Evolutionary conservation across 192 early-diverging fungal species (phyloP).

Genomic region (Backusella mclennaniae): DNA sequence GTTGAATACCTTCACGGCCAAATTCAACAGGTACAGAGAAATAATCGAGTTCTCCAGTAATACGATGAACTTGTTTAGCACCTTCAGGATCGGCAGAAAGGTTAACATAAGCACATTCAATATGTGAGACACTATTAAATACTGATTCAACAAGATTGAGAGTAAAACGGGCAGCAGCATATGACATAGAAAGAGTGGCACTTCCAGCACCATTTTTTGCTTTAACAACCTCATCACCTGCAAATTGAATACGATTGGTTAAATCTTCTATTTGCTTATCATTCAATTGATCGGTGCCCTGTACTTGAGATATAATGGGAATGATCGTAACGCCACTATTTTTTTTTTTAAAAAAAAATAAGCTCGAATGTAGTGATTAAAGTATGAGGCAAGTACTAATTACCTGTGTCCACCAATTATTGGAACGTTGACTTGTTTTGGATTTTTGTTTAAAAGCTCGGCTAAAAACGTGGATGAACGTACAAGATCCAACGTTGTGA

Average conservation of each 20-base stretch:
- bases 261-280: constrained; percentile 87
- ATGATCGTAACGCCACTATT: constrained; percentile 93
- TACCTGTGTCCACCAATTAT: constrained; percentile 87
- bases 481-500: constrained; percentile 96
- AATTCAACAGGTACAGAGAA: constrained; percentile 81
- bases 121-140: constrained; percentile 72
- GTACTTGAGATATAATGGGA: constrained; percentile 86
- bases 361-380: too few species aligned
- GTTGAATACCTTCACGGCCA: constrained; percentile 81
- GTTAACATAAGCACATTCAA: constrained; percentile 85
- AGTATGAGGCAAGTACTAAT: too few species aligned
- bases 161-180: constrained; percentile 88
- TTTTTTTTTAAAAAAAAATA: too few species aligned
- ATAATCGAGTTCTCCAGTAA: constrained; percentile 60
- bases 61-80: constrained; percentile 65
- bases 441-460: constrained; percentile 72
- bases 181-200: constrained; percentile 90
- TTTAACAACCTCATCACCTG: constrained; percentile 99
- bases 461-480: constrained; percentile 94
- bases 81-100: constrained; percentile 82
- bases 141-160: constrained; percentile 82
- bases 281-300: constrained; percentile 57
- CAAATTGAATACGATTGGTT: constrained; percentile 97
- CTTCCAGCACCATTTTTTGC: constrained; percentile 96
- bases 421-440: constrained; percentile 72